These are phyloP conservation scores for Wallacemonas sp. DNA, from an alignment of 208 protist genomes.

Conservation along the genomic window DNA sequence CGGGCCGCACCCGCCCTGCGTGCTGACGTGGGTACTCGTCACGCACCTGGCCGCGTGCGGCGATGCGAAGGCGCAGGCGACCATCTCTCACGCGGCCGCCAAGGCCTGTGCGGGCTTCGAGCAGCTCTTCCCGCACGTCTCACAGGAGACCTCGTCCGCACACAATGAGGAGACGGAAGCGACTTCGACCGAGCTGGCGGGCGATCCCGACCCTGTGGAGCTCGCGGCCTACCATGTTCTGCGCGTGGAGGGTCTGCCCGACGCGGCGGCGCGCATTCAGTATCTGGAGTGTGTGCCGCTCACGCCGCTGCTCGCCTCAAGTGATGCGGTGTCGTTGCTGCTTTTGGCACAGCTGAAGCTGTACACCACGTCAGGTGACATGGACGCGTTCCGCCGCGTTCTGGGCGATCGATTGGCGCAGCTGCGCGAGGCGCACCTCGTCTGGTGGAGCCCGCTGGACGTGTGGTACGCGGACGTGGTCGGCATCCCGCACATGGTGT, in stretches of 20 bases:
- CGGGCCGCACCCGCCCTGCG: slow-evolving; percentile 17
- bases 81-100: background rate
- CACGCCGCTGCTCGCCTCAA: slow-evolving; percentile 4
- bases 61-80: background rate
- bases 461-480: slow-evolving; percentile 50
- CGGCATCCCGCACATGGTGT: slow-evolving; percentile 52
- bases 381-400: slow-evolving; percentile 28
- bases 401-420: slow-evolving; percentile 37
- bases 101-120: slow-evolving; percentile 14
- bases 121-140: slow-evolving; percentile 11
- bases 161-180: background rate
- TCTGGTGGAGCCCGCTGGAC: slow-evolving; percentile 67
- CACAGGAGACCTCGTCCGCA: background rate
- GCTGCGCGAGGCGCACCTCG: slow-evolving; percentile 54
- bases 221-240: slow-evolving; percentile 37
- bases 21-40: slow-evolving; percentile 32
- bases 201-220: slow-evolving; percentile 15
- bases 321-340: slow-evolving; percentile 35
- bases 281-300: slow-evolving; percentile 21
- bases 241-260: slow-evolving; percentile 17
- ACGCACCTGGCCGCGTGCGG: slow-evolving; percentile 21
- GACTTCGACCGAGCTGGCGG: background rate
- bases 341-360: slow-evolving; percentile 24
- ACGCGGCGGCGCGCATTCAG: slow-evolving; percentile 5
- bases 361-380: slow-evolving; percentile 16